A percentile compares a stretch with the other conserved stretches of the same genome.
phyloP scores from a whole-genome alignment of 495 filamentous ascomycete species.

The Eremomyces bilateralis region DNA sequence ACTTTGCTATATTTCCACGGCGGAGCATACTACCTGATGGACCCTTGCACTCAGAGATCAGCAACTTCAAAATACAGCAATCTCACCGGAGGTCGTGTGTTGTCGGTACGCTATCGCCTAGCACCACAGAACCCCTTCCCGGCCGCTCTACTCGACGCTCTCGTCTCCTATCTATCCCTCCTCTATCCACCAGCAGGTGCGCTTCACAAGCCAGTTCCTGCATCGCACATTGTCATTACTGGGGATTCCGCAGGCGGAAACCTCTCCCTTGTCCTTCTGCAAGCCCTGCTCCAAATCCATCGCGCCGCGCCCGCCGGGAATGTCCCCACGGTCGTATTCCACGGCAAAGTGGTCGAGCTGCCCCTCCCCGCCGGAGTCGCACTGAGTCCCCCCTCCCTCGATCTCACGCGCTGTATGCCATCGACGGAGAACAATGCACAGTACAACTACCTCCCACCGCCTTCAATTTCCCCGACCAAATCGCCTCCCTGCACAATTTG shows the following conservation, averaged over 20 bases:
- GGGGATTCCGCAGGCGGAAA: slow-evolving; percentile 86
- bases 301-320: slow-evolving; percentile 20
- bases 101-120: slow-evolving; percentile 72
- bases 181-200: slow-evolving; percentile 58
- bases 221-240: slow-evolving; percentile 51
- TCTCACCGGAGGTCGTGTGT: slow-evolving; percentile 34
- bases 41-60: slow-evolving; percentile 23
- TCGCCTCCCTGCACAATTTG: slow-evolving; percentile 40
- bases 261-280: slow-evolving; percentile 46
- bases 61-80: slow-evolving; percentile 25
- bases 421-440: slow-evolving; percentile 36
- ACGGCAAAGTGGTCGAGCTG: slow-evolving; percentile 35
- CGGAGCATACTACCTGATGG: slow-evolving; percentile 59
- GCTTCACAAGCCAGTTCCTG: slow-evolving; percentile 43
- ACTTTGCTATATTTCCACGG: slow-evolving; percentile 79
- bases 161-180: slow-evolving; percentile 62
- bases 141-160: slow-evolving; percentile 59
- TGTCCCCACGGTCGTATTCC: slow-evolving; percentile 37
- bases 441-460: slow-evolving; percentile 53
- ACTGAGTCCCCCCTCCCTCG: slow-evolving; percentile 49
- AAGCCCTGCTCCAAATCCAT: slow-evolving; percentile 49
- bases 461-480: slow-evolving; percentile 13
- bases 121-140: slow-evolving; percentile 73
- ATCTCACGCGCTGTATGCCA: slow-evolving; percentile 51
- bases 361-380: slow-evolving; percentile 49